phyloP scores from a whole-genome alignment of 1,284 basidiomycete species.

The Trametes pubescens region DNA sequence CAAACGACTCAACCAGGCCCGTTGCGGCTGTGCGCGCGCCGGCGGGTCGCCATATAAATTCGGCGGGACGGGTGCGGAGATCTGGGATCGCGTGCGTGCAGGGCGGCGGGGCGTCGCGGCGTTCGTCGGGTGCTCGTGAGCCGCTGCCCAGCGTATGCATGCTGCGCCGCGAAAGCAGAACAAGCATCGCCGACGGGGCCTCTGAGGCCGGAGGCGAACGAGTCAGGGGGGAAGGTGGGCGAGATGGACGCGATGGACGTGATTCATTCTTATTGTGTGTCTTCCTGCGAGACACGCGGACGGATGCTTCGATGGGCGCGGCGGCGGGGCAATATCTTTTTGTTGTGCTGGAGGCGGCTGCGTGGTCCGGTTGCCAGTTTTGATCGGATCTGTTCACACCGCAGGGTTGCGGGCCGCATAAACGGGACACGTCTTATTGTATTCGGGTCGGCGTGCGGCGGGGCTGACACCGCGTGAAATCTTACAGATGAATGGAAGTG shows the following conservation, averaged over 20 bases:
- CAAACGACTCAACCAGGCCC: conserved; percentile 4
- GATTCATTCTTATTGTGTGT: conserved; percentile 22
- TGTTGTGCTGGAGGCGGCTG: conserved; percentile 11
- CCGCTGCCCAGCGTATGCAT: background rate
- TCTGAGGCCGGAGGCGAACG: conserved; percentile 21
- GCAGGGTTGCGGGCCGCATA: conserved; percentile 26
- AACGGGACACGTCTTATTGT: conserved; percentile 27
- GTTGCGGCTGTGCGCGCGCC: conserved; percentile 1
- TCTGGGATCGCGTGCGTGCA: background rate
- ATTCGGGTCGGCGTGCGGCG: conserved; percentile 7
- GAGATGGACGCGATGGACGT: conserved; percentile 19
- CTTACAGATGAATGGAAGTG: background rate
- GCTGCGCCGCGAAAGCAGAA: conserved; percentile 8
- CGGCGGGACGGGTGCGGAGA: background rate
- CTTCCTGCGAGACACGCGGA: conserved; percentile 20
- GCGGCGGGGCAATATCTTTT: conserved; percentile 15
- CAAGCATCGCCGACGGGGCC: background rate
- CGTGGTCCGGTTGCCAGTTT: conserved; percentile 12
- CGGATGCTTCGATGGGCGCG: background rate
- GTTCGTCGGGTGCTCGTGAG: background rate
- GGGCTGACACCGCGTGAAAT: background rate
- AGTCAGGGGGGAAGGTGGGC: conserved; percentile 19
- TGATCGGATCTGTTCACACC: conserved; percentile 31
- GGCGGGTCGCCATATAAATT: background rate
- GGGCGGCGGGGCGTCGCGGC: background rate